These are phyloP conservation scores for Monosporascus ibericus DNA, from an alignment of 2,329 filamentous ascomycete genomes.

Conservation along the genomic window DNA sequence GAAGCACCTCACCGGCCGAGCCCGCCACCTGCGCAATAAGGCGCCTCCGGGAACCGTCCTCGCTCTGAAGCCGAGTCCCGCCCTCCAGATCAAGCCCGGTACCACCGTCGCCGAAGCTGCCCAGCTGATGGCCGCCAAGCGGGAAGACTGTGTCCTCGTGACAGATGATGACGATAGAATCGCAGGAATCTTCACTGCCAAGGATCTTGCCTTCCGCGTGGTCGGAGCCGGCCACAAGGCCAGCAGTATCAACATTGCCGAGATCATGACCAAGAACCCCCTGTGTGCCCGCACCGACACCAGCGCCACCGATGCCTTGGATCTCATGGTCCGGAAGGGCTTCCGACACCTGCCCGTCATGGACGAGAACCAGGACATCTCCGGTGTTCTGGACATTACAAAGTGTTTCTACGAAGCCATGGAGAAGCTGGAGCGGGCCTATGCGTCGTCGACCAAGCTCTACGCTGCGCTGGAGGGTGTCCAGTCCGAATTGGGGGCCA, in stretches of 20 bases:
- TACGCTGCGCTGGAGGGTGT: conserved; percentile 98
- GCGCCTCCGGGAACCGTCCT: conserved; percentile 94
- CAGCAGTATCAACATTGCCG: conserved; percentile 83
- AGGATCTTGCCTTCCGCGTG: conserved; percentile 95
- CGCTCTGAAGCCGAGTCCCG: conserved; percentile 88
- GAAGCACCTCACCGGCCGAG: conserved; percentile 72
- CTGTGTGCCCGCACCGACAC: conserved; percentile 96
- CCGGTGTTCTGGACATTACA: conserved; percentile 94
- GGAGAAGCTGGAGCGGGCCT: conserved; percentile 97
- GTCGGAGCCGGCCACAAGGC: conserved; percentile 88
- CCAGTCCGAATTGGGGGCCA: conserved; percentile 91
- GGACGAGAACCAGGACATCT: conserved; percentile 99
- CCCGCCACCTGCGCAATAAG: conserved; percentile 85
- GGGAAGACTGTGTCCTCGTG: conserved; percentile 95
- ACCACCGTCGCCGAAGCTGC: conserved; percentile 94
- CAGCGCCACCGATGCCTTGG: conserved; percentile 92
- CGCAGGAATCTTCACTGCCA: conserved; percentile 97
- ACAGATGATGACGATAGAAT: conserved; percentile 98
- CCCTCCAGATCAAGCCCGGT: conserved; percentile 92
- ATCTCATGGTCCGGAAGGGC: conserved; percentile 96
- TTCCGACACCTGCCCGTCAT: conserved; percentile 97
- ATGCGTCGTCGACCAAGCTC: conserved; percentile 94
- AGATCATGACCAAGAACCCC: conserved; percentile 99
- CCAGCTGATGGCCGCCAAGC: conserved; percentile 97
- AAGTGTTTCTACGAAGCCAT: conserved; percentile 99